These are phyloP conservation scores for Exophiala sp. DNA, from an alignment of 2,329 filamentous ascomycete species.

Conservation along the genomic window DNA sequence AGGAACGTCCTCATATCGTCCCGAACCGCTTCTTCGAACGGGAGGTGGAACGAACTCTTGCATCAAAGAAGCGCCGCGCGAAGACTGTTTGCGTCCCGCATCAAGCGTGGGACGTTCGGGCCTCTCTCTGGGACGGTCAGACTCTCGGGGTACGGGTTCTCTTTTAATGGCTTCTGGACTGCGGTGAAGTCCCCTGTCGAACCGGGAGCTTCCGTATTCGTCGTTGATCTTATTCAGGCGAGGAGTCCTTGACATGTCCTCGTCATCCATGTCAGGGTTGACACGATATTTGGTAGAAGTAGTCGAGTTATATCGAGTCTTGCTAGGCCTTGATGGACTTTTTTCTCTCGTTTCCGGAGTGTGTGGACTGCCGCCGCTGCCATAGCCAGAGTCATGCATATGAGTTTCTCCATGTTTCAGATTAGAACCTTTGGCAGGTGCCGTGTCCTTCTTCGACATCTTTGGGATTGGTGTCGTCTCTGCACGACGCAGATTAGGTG, in stretches of 20 bases:
- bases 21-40: conserved; percentile 19
- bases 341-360: conserved; percentile 40
- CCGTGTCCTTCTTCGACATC: conserved; percentile 28
- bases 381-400: conserved; percentile 41
- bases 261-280: conserved; percentile 16
- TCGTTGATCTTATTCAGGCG: conserved; percentile 15
- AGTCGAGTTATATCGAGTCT: conserved; percentile 12
- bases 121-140: conserved; percentile 19
- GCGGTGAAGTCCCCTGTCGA: conserved; percentile 10
- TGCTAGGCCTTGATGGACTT: conserved; percentile 25
- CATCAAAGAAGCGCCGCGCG: conserved; percentile 18
- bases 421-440: conserved; percentile 36
- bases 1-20: conserved; percentile 14
- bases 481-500: conserved; percentile 31
- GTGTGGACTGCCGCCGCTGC: conserved; percentile 39
- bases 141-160: conserved; percentile 14
- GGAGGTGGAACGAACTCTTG: conserved; percentile 8
- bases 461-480: conserved; percentile 32
- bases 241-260: conserved; percentile 14
- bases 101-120: conserved; percentile 21
- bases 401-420: conserved; percentile 35
- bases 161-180: conserved; percentile 19
- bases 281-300: conserved; percentile 25
- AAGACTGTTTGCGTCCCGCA: conserved; percentile 17
- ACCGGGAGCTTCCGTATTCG: conserved; percentile 10